Conservation (phyloP, 2,329 filamentous ascomycete species). For the Claviceps quebecensis region DNA sequence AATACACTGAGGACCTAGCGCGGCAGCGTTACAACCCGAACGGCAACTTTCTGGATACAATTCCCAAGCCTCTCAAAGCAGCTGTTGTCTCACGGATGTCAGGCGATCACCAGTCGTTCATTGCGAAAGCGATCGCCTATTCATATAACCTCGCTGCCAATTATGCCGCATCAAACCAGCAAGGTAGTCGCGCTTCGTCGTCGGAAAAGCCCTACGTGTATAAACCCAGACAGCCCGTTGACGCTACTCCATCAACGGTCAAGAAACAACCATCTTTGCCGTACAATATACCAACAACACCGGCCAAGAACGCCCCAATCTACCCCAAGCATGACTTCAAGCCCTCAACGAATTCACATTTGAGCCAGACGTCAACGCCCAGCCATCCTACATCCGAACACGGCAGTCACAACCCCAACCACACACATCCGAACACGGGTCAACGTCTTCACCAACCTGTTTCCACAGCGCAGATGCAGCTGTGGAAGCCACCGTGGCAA, state of each 20-base stretch:
- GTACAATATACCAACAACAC: background rate
- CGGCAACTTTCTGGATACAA: conserved; percentile 59
- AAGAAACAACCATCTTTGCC: conserved; percentile 15
- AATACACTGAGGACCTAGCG: conserved; percentile 69
- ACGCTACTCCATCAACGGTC: conserved; percentile 6
- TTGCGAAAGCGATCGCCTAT: conserved; percentile 8
- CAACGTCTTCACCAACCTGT: background rate
- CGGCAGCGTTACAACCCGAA: conserved; percentile 48
- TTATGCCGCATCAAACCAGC: background rate
- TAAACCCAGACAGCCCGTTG: conserved; percentile 29
- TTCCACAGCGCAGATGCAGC: conserved; percentile 4
- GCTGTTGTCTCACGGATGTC: conserved; percentile 14
- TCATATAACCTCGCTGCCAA: conserved; percentile 5
- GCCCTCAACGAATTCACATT: background rate
- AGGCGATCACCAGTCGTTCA: conserved; percentile 6
- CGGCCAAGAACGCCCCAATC: conserved; percentile 1
- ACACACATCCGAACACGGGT: conserved; percentile 5
- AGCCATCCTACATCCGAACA: background rate
- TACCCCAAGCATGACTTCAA: conserved; percentile 8
- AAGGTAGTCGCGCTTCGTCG: conserved; percentile 12
- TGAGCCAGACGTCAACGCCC: background rate
- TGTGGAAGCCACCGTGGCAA: conserved; percentile 20
- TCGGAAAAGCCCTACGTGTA: conserved; percentile 38
- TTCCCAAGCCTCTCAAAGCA: conserved; percentile 38
- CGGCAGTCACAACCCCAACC: background rate